Evolutionary conservation across 2,329 filamentous ascomycete species (phyloP).

Genomic region (Alternaria postmessia): DNA sequence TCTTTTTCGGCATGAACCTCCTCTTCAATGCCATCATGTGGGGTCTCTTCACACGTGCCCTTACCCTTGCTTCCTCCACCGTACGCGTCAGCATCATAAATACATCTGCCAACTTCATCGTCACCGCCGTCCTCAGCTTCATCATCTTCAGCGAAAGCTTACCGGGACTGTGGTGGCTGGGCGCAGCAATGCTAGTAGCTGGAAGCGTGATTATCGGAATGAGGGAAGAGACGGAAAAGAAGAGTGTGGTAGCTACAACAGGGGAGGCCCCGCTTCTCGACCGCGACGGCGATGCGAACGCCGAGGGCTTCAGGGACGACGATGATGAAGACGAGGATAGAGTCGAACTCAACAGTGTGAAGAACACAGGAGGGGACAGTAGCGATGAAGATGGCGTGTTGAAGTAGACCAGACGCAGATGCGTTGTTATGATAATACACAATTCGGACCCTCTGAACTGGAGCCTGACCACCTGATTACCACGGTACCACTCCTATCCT

Average conservation of each 20-base stretch:
- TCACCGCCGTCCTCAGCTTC: slow-evolving; percentile 76
- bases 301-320: slow-evolving; percentile 48
- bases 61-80: slow-evolving; percentile 76
- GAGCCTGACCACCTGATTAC: neutral
- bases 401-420: slow-evolving; percentile 27
- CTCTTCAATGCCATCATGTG: slow-evolving; percentile 84
- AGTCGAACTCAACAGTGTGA: slow-evolving; percentile 43
- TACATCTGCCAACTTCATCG: slow-evolving; percentile 81
- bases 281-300: slow-evolving; percentile 22
- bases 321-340: slow-evolving; percentile 30
- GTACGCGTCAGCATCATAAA: slow-evolving; percentile 84
- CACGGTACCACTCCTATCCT: neutral
- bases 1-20: slow-evolving; percentile 79
- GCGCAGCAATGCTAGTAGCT: slow-evolving; percentile 74
- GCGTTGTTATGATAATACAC: neutral
- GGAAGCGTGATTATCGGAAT: slow-evolving; percentile 81
- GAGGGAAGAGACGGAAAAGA: slow-evolving; percentile 64
- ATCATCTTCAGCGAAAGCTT: slow-evolving; percentile 75
- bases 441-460: slow-evolving; percentile 6
- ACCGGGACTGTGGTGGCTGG: slow-evolving; percentile 78
- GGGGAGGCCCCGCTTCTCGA: slow-evolving; percentile 34
- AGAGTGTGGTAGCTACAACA: slow-evolving; percentile 35
- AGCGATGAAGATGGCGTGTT: slow-evolving; percentile 45
- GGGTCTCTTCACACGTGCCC: slow-evolving; percentile 80
- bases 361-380: slow-evolving; percentile 25